Evolutionary conservation across 768 basidiomycete species (phyloP), one percentile per base, ranked within the genome.

Genomic region (Amanita phalloides): DNA sequence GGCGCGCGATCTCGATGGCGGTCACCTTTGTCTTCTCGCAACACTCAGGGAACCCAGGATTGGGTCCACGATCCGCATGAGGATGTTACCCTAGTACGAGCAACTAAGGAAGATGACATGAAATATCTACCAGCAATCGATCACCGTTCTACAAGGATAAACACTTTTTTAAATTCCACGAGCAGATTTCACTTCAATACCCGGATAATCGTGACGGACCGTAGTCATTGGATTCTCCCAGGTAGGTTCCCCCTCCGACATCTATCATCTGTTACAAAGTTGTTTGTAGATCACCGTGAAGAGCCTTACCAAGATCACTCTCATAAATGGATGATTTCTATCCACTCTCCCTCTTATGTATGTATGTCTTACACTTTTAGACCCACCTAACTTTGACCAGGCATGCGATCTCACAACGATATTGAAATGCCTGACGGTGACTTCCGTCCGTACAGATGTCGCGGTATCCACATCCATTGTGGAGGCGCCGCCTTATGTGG

Each of bases 311-410:
- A 55, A 48, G 55, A 55, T 2, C 67, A 69, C 53, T 71, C 73
- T 1, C 73, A 77, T 59, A 74, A 72, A 60, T 79, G 78, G 78
- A 78, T 77, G 76, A 66, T 79, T 36, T 73, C 71, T 0, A 66
- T 76, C 10, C 74, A 77, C 52, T 67, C 76, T 4, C 74, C 78
- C 23, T 74, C 76, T 38, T 79, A 78, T 55, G 77, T 75, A 45
- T 30, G 69, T 66, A 10, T 36, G 20, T 14, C 21, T 23, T 32
- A 7, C 26, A 48, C 32, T 6, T 13, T 25, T 7, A 46, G 33
- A 28, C n/a, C 0, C 25, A 23, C 32, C 46, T 49, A 42, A 53
- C 48, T 55, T 48, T 41, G 23, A 52, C 13, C 53, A 74, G 70
- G 61, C 72, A 4, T 62, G 70, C 33, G 69, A 76, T 48, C 70